Evolutionary conservation across 768 basidiomycete genomes (phyloP).

Genomic region (Epithele typhae): DNA sequence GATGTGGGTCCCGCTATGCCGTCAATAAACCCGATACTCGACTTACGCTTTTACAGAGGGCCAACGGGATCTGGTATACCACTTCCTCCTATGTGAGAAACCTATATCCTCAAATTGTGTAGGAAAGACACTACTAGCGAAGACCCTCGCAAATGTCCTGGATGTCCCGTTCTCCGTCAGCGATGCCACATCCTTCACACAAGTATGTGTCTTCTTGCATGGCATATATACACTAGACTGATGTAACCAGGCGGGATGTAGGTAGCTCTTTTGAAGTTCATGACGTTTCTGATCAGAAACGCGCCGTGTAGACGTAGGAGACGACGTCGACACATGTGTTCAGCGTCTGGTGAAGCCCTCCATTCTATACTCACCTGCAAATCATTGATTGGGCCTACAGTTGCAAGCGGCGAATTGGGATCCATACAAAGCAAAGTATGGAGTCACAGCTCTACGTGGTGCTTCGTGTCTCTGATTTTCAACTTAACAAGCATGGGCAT

Average conservation of each 20-base stretch:
- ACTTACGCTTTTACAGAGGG: conserved; percentile 41
- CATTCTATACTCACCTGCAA: not conserved
- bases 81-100: too few relatives aligned
- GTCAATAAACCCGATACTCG: not conserved
- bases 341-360: conserved; percentile 74
- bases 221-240: too few relatives aligned
- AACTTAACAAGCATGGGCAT: conserved; percentile 68
- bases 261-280: conserved; percentile 18
- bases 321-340: conserved; percentile 92
- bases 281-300: not conserved
- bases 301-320: conserved; percentile 88
- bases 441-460: too few relatives aligned
- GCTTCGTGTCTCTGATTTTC: conserved; percentile 5
- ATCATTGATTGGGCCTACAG: conserved; percentile 22
- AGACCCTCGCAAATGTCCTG: conserved; percentile 84
- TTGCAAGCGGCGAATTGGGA: conserved; percentile 91
- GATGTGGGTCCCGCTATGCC: conserved; percentile 47
- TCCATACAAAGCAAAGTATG: conserved; percentile 75
- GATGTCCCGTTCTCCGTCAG: conserved; percentile 93
- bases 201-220: conserved; percentile 39
- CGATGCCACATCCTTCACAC: conserved; percentile 93
- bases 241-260: conserved; percentile 62
- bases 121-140: conserved; percentile 91
- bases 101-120: not conserved
- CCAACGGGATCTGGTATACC: conserved; percentile 76